A percentile compares a stretch with the other conserved stretches of the same genome.
Conservation (phyloP, 768 basidiomycete genomes). For the Boletus rubropictus region DNA sequence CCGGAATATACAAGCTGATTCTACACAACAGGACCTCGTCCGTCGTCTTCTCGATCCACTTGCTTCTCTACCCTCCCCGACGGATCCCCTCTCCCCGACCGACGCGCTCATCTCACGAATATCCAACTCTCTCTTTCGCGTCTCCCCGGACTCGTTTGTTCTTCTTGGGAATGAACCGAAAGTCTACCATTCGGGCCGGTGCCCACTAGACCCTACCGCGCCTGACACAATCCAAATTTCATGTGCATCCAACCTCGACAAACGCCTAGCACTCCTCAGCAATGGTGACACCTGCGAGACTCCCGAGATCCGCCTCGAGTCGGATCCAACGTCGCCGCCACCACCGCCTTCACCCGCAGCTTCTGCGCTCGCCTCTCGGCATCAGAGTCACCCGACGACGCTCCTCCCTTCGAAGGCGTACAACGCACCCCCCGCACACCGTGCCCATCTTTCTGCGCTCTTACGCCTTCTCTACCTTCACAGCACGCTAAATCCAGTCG, state of each 20-base stretch:
- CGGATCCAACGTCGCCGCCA: slow-evolving; percentile 2
- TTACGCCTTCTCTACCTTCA: slow-evolving; percentile 70
- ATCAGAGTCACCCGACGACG: slow-evolving; percentile 34
- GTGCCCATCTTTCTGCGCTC: slow-evolving; percentile 55
- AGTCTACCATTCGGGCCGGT: slow-evolving; percentile 26
- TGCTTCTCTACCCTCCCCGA: slow-evolving; percentile 37
- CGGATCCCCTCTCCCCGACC: slow-evolving; percentile 32
- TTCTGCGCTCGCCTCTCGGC: slow-evolving; percentile 25
- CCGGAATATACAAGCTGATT: slow-evolving; percentile 6
- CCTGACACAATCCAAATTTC: slow-evolving; percentile 43
- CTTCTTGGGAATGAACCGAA: slow-evolving; percentile 53
- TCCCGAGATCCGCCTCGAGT: slow-evolving; percentile 40
- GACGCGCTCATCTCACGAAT: slow-evolving; percentile 47
- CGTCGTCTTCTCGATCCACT: slow-evolving; percentile 57
- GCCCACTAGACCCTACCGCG: slow-evolving; percentile 48
- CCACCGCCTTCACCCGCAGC: slow-evolving; percentile 31
- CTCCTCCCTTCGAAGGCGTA: slow-evolving; percentile 44
- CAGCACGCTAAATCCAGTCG: slow-evolving; percentile 63
- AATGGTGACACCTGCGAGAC: slow-evolving; percentile 18
- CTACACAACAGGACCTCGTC: slow-evolving; percentile 54
- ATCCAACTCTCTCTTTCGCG: slow-evolving; percentile 50
- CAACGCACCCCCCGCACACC: slow-evolving; percentile 45
- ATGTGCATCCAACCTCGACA: slow-evolving; percentile 49
- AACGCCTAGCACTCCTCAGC: slow-evolving; percentile 44
- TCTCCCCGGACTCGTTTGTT: slow-evolving; percentile 46